These are phyloP conservation scores for Maudiozyma turicensis DNA, from an alignment of 805 yeast genomes.

Conservation along the genomic window DNA sequence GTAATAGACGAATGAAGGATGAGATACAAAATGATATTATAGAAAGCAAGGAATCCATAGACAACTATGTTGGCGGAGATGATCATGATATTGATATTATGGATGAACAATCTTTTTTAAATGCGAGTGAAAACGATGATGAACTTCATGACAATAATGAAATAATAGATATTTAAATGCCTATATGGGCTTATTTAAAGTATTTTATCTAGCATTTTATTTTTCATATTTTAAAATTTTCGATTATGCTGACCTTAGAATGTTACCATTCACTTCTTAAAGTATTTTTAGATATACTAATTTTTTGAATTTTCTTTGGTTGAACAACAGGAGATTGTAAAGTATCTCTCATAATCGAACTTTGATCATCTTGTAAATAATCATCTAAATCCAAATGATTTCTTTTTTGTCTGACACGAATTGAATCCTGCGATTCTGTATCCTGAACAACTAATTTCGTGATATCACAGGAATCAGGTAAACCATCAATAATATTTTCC, in stretches of 20 bases:
- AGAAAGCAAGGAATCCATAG: neutral
- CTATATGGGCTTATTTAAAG: neutral
- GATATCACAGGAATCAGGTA: conserved; percentile 14
- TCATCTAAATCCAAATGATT: conserved; percentile 15
- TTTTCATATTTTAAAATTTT: neutral
- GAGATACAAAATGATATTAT: conserved; percentile 2
- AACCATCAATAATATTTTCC: neutral
- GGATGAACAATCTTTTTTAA: neutral
- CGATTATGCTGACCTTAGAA: neutral
- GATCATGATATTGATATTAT: neutral
- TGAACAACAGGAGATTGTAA: neutral
- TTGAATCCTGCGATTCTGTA: conserved; percentile 7
- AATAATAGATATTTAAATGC: no score
- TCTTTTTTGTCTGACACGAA: conserved; percentile 10
- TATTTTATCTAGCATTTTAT: neutral
- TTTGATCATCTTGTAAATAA: conserved; percentile 12
- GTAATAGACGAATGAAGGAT: conserved; percentile 1
- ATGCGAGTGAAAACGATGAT: neutral
- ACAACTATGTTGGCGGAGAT: neutral
- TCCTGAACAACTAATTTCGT: conserved; percentile 12
- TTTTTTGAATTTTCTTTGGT: conserved; percentile 21
- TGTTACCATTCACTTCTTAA: conserved; percentile 23
- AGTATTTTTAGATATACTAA: conserved; percentile 27
- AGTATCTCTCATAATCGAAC: conserved; percentile 13
- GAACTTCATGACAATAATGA: no score